Conservation (phyloP, 2,329 filamentous ascomycete genomes). For the Cyphellophora attinorum region DNA sequence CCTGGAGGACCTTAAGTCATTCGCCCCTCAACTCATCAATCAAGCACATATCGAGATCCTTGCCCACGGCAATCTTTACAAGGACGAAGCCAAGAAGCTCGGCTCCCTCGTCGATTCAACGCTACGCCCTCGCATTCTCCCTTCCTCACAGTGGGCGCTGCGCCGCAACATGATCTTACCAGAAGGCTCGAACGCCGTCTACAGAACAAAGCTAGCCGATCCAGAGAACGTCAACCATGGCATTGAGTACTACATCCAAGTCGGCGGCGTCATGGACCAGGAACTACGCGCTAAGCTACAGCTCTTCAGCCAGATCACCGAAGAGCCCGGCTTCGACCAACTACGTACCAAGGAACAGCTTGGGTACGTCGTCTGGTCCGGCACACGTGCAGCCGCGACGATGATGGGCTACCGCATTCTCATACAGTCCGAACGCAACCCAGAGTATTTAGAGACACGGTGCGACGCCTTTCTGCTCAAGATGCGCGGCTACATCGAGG, state of each 20-base stretch:
- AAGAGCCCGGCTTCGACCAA: conserved; percentile 91
- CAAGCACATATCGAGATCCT: conserved; percentile 84
- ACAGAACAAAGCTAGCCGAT: conserved; percentile 70
- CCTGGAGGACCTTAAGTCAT: conserved; percentile 62
- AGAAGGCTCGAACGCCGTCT: conserved; percentile 72
- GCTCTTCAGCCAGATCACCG: conserved; percentile 78
- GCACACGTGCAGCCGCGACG: conserved; percentile 60
- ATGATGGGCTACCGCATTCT: conserved; percentile 81
- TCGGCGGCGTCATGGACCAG: conserved; percentile 62
- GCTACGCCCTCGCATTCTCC: conserved; percentile 63
- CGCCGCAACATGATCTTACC: conserved; percentile 68
- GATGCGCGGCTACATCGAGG: conserved; percentile 56
- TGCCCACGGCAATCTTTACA: conserved; percentile 86
- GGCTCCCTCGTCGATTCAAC: conserved; percentile 73
- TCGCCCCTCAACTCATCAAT: conserved; percentile 69
- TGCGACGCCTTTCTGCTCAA: conserved; percentile 74
- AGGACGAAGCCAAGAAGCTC: conserved; percentile 79
- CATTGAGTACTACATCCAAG: conserved; percentile 66
- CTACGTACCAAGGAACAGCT: conserved; percentile 90
- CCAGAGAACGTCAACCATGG: conserved; percentile 83
- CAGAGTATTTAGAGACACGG: conserved; percentile 72
- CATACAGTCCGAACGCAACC: conserved; percentile 83
- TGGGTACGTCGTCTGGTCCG: conserved; percentile 90
- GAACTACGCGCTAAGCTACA: conserved; percentile 64
- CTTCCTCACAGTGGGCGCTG: conserved; percentile 70